Evolutionary conservation across 805 yeast species (phyloP).

Genomic region (Candida wancherniae): DNA sequence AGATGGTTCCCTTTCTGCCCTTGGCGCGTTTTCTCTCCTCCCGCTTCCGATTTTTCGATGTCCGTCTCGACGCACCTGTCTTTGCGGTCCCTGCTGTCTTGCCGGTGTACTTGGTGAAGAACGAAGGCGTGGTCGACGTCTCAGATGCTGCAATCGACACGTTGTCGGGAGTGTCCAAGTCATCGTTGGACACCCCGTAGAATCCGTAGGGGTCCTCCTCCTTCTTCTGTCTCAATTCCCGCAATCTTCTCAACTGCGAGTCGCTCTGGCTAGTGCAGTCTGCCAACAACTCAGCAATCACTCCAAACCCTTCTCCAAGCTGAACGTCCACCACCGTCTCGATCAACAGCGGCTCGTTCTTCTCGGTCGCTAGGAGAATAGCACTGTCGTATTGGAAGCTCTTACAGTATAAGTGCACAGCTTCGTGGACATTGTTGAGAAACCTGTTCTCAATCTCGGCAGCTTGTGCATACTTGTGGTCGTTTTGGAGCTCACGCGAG

Average conservation of each 20-base stretch:
- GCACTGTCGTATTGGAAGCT: constrained; percentile 75
- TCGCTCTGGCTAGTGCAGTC: constrained; percentile 84
- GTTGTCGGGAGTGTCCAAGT: constrained; percentile 77
- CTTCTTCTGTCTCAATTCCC: constrained; percentile 82
- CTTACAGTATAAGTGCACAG: constrained; percentile 67
- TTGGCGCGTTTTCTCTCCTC: constrained; percentile 95
- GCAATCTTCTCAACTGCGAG: constrained; percentile 77
- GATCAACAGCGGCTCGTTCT: constrained; percentile 42
- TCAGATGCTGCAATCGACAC: constrained; percentile 94
- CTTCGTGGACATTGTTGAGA: constrained; percentile 54
- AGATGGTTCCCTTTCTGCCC: constrained; percentile 96
- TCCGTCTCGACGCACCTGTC: constrained; percentile 91
- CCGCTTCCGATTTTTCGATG: constrained; percentile 87
- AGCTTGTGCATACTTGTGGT: constrained; percentile 72
- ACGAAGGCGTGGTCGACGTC: constrained; percentile 86
- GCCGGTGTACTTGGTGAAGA: constrained; percentile 94
- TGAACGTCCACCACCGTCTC: constrained; percentile 64
- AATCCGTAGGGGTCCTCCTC: constrained; percentile 80
- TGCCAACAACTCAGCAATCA: constrained; percentile 82
- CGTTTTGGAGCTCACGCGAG: constrained; percentile 55
- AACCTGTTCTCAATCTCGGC: constrained; percentile 69
- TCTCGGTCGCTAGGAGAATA: constrained; percentile 53
- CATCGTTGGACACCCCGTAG: constrained; percentile 59
- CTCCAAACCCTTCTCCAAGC: constrained; percentile 82
- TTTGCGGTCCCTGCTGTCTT: constrained; percentile 93